Evolutionary conservation across 2,329 filamentous ascomycete species (phyloP).

Genomic region (Calonectria pseudoreteaudii): DNA sequence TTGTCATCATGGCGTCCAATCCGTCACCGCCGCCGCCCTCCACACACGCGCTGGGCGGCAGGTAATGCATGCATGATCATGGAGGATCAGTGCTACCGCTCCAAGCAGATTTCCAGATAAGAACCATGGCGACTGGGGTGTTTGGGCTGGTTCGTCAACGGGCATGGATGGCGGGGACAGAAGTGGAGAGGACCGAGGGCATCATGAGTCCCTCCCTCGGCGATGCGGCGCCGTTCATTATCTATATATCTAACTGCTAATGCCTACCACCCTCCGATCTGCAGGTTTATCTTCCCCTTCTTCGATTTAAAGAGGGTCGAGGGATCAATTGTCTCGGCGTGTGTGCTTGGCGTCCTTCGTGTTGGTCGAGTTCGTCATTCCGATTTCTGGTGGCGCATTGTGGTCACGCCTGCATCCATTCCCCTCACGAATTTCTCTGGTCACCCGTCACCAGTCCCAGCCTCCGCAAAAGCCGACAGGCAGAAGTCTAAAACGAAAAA

Average conservation of each 20-base stretch:
- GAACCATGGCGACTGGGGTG: neutral
- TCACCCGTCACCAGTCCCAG: conserved; percentile 3
- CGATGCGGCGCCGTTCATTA: neutral
- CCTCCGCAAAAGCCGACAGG: neutral
- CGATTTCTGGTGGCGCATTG: conserved; percentile 28
- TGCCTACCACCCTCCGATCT: neutral
- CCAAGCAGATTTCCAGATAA: conserved; percentile 1
- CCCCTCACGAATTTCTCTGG: neutral
- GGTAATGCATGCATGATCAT: conserved; percentile 6
- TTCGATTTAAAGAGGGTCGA: neutral
- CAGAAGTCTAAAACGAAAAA: neutral
- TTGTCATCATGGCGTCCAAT: conserved; percentile 12
- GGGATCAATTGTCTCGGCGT: neutral
- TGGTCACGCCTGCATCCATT: conserved; percentile 24
- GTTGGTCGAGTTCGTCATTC: neutral
- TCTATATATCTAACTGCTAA: neutral
- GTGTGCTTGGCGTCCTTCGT: neutral
- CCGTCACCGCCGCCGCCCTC: neutral
- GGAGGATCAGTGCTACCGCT: neutral
- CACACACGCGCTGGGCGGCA: neutral
- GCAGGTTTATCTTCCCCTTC: neutral
- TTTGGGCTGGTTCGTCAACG: neutral
- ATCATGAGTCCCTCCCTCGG: neutral
- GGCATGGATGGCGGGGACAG: neutral
- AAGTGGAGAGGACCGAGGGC: neutral